Percentiles rank a stretch among this genome's conserved stretches.
Evolutionary conservation across 345 rosid species (phyloP).

Genomic region (Microcos paniculata): DNA sequence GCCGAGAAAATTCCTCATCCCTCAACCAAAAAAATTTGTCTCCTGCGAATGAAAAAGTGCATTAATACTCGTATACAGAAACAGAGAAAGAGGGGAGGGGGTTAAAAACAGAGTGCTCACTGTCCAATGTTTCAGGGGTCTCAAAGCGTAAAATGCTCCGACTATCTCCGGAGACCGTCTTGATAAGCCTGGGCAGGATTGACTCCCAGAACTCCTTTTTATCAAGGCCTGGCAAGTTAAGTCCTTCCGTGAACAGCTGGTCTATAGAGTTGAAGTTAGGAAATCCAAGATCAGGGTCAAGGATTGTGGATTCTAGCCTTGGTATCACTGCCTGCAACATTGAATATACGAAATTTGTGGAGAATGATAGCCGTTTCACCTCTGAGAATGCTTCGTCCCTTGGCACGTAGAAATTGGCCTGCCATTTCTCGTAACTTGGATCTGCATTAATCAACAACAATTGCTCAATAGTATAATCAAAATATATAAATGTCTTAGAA

Average conservation of each 20-base stretch:
- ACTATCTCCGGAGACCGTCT: conserved; percentile 27
- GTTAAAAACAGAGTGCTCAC: conserved; percentile 31
- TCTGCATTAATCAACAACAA: not conserved
- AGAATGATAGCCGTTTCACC: conserved; percentile 3
- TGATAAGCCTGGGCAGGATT: conserved; percentile 51
- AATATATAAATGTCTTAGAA: too few species aligned
- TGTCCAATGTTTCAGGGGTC: conserved; percentile 40
- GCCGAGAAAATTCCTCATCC: conserved; percentile 72
- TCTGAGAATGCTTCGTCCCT: conserved; percentile 7
- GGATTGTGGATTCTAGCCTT: conserved; percentile 35
- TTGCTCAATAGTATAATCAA: too few species aligned
- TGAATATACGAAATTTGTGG: conserved; percentile 31
- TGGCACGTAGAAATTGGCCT: not conserved
- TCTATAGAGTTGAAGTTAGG: conserved; percentile 61
- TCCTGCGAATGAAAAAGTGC: conserved; percentile 32
- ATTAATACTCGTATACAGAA: not conserved
- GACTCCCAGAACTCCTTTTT: conserved; percentile 37
- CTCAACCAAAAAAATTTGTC: conserved; percentile 67
- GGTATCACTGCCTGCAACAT: conserved; percentile 54
- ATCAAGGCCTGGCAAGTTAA: conserved; percentile 30
- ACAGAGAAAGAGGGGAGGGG: not conserved
- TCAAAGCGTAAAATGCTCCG: conserved; percentile 51
- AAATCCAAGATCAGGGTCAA: conserved; percentile 45
- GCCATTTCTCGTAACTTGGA: not conserved
- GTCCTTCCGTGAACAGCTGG: conserved; percentile 50